A percentile compares a stretch with the other conserved stretches of the same genome.
phyloP scores from a whole-genome alignment of 2,329 filamentous ascomycete species.

The Rhytidhysteron rufulum region DNA sequence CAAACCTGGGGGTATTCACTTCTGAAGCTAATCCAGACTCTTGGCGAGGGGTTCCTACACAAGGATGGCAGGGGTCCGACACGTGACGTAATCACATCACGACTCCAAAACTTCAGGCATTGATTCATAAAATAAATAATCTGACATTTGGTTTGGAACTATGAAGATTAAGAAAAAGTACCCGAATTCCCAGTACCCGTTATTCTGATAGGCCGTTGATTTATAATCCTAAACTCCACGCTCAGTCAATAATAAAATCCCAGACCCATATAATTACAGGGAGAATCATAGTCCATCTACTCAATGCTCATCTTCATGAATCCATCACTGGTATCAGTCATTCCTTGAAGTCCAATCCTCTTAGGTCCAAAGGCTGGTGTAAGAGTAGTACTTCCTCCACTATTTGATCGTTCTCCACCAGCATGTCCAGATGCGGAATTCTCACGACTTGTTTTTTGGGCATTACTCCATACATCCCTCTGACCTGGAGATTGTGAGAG shows the following conservation, averaged over 20 bases:
- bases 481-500: constrained; percentile 77
- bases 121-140: no score
- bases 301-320: constrained; percentile 98
- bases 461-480: constrained; percentile 72
- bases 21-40: no score
- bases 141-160: no score
- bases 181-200: no score
- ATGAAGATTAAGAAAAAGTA: no score
- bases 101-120: no score
- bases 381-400: constrained; percentile 43
- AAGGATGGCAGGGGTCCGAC: no score
- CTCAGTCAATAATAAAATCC: constrained; percentile 11
- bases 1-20: no score
- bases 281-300: constrained; percentile 37
- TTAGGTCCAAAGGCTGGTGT: constrained; percentile 41
- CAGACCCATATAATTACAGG: constrained; percentile 4
- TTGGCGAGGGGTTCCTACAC: no score
- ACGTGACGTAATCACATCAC: no score
- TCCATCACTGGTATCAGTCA: constrained; percentile 93
- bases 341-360: constrained; percentile 67
- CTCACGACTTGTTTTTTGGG: constrained; percentile 59
- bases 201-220: no score
- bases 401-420: constrained; percentile 45
- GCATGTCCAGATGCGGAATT: constrained; percentile 51
- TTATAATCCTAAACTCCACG: constrained; percentile 25